Evolutionary conservation across 73 alveolate genomes (phyloP).

Genomic region (Urostyla sp.): DNA sequence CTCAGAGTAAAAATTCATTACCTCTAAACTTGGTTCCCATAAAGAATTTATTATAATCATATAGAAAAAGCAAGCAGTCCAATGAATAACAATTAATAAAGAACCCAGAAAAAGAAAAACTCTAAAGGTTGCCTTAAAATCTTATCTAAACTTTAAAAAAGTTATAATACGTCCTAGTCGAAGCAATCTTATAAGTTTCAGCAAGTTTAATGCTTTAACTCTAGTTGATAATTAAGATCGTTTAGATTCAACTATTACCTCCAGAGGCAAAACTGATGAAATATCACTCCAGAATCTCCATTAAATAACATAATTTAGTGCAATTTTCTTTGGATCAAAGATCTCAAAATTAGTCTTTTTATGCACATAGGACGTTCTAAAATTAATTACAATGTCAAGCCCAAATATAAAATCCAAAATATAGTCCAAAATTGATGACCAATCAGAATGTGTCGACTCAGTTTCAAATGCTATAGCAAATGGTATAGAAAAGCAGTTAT

Average conservation of each 20-base stretch:
- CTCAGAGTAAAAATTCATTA: constrained; percentile 15
- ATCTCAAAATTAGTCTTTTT: constrained; percentile 15
- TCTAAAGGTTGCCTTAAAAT: constrained; percentile 32
- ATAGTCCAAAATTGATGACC: background rate
- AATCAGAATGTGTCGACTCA: background rate
- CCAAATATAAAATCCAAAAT: constrained; percentile 42
- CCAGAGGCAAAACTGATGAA: constrained; percentile 17
- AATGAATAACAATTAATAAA: background rate
- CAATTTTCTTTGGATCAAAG: constrained; percentile 1
- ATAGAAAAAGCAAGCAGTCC: constrained; percentile 57
- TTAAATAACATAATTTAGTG: constrained; percentile 1
- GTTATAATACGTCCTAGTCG: constrained; percentile 58
- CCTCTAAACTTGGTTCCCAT: constrained; percentile 68
- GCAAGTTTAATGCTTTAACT: constrained; percentile 41
- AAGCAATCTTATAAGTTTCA: constrained; percentile 63
- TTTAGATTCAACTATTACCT: constrained; percentile 35
- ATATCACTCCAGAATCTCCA: constrained; percentile 49
- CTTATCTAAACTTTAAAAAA: constrained; percentile 42
- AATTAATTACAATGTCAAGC: constrained; percentile 57
- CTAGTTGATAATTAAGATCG: background rate
- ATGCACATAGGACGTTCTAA: constrained; percentile 55
- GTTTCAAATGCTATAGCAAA: constrained; percentile 61
- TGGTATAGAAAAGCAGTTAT: constrained; percentile 71
- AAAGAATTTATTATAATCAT: constrained; percentile 25
- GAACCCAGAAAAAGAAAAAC: background rate